Evolutionary conservation across 1,284 basidiomycete species (phyloP), one percentile per base, ranked within the genome.

Genomic region (Naganishia sp.): DNA sequence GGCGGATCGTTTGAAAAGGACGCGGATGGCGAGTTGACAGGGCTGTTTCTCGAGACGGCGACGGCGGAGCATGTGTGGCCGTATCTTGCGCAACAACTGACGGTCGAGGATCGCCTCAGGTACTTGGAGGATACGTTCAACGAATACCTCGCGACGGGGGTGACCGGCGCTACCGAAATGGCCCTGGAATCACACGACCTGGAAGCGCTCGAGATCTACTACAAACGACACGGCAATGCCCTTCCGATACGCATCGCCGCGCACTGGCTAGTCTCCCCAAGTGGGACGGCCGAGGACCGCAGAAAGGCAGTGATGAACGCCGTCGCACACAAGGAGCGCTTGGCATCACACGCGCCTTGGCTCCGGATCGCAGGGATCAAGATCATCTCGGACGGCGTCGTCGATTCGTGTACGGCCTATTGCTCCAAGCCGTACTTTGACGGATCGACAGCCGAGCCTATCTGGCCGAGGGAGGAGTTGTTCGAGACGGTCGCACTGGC

Each of bases 371-470:
- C 68, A 15, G 74, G 74, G 10, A 74, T 75, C 70, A 75, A 75
- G 70, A 70, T 74, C 63, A 72, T 75, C 28, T 67, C 67, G 1
- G 74, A 75, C 55, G 74, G 74, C 2, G 73, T 75, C 9, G 68
- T 75, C 18, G 74, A 74, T 53, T 60, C 69, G 5, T 75, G 74
- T 21, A 74, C 74, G 0, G 74, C 74, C 0, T 74, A 68, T 67
- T 67, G 74, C 63, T 71, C 66, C 46, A 65, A 73, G 45, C 72
- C 74, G 3, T 75, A 73, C 45, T 56, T 65, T 2, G 65, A 71
- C 46, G 72, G 72, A 1, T 47, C 67, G 1, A 23, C 25, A 2
- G 62, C 71, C 0, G 70, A 67, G 4, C 74, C 74, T 28, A 75
- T 75, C 53, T 75, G 74, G 74, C 66, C 70, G 1, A 17, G 31